These are phyloP conservation scores for Schwanniomyces pseudopolymorphus DNA, from an alignment of 805 yeast species.

Conservation along the genomic window DNA sequence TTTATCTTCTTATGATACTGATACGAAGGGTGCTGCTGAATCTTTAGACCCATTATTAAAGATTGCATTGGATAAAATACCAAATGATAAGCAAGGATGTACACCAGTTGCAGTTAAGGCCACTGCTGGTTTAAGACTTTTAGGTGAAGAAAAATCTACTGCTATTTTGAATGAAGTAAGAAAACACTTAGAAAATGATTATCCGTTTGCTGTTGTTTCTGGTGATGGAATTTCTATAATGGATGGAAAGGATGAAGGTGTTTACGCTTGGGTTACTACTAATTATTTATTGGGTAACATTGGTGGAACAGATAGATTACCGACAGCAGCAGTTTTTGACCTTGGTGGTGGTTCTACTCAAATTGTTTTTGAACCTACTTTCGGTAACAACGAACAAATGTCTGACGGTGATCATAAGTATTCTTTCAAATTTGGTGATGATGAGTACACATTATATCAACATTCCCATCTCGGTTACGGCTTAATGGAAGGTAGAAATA, in stretches of 20 bases:
- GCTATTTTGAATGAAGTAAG: conserved; percentile 77
- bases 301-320: conserved; percentile 69
- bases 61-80: conserved; percentile 74
- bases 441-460: conserved; percentile 81
- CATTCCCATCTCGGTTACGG: conserved; percentile 96
- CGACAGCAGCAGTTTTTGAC: conserved; percentile 97
- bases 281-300: conserved; percentile 92
- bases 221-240: conserved; percentile 87
- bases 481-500: conserved; percentile 88
- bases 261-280: conserved; percentile 97
- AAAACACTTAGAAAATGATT: conserved; percentile 69
- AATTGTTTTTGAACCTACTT: conserved; percentile 95
- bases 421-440: conserved; percentile 74
- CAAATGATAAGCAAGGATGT: conserved; percentile 68
- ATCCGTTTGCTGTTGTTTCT: conserved; percentile 88
- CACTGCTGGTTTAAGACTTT: conserved; percentile 89
- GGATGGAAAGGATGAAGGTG: conserved; percentile 98
- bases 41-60: conserved; percentile 82
- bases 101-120: conserved; percentile 97
- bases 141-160: conserved; percentile 73
- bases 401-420: conserved; percentile 87
- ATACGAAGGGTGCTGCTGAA: conserved; percentile 81
- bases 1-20: conserved; percentile 78
- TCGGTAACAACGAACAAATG: conserved; percentile 62
- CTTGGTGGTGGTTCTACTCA: conserved; percentile 99